Base-by-base conservation (phyloP, 1,284 basidiomycete genomes). In the Naganishia albida region DNA sequence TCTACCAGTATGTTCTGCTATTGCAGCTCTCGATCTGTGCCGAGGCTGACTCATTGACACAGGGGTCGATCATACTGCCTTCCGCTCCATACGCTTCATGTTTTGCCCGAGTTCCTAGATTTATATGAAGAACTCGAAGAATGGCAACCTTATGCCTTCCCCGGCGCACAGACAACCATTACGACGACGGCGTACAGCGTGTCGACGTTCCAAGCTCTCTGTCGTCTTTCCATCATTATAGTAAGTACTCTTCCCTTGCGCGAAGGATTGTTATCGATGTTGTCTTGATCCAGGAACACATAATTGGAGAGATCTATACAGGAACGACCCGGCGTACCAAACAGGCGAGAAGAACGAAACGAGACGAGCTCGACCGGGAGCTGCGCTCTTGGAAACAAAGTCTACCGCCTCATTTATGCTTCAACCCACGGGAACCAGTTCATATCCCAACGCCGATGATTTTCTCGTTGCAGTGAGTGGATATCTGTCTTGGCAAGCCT, bases 121-220 rank as follows among this genome's bases (percentile, higher is more conserved):
- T 48, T 67, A 15, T 75, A 72, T 53, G 74, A 74, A 49, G 74
- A 75, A 52, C 69, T 72, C 51, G 74, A 75, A 56, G 69, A 70
- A 39, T 75, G 74, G 74, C 72, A 71, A 6, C 74, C 74, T 15
- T 71, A 70, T 15, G 73, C 72, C 2, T 75, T 70, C 62, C 71
- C 70, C n/a, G 72, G 73, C 13, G 67, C 70, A 0, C 72, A 72
- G 4, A 54, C 51, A 52, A 63, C 51, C 1, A 49, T 49, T 30
- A 63, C 44, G 13, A 49, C 62, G 2, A 59, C 64, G 23, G 70
- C 72, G 34, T 70, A 71, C 43, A 70, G 70, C 26, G 72, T 75
- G n/a, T 69, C 70, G n/a, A 75, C 74, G 1, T 75, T 75, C 62
- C 70, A 68, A 8, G 59, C 72, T 38, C 66, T 72, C 30, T 73